Base-by-base conservation (phyloP, 1,139 yeast genomes). In the Yamadazyma dushanensis region DNA sequence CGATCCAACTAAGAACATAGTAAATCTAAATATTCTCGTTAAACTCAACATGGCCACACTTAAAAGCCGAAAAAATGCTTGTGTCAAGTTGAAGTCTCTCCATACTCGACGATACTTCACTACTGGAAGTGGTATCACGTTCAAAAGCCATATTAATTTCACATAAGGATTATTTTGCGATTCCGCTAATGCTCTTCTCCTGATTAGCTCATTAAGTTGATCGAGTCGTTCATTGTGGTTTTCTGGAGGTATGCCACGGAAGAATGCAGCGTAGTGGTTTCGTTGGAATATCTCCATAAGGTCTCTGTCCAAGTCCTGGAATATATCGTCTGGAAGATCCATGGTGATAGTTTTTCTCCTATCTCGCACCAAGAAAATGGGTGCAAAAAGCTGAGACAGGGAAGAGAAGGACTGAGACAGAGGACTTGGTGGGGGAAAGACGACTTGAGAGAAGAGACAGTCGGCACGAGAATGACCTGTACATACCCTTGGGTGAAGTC, bases 51-150 rank as follows among this genome's bases (percentile, higher is more conserved):
- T 20, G 10, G 44, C 17, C 4, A 43, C 17, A 18, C 27, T 22
- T 5, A 39, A 3, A 4, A 32, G 5, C 20, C 36, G 16, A 29
- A 34, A 15, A 1, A 35, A 14, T 1, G 31, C 5, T 6, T 24
- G 34, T 1, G 32, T 29, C 3, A 39, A 9, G 28, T 36, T 17
- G 9, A 45, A 37, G 21, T 56, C 54, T 16, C 46, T 40, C 65
- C 66, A 61, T 17, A 59, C 36, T 13, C 50, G 51, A 3, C 49
- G 31, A 35, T 53, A 63, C 32, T 54, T 47, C 22, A 64, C 48
- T 5, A 59, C 46, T 1, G 68, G 63, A 9, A 63, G 41, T 0
- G 71, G 69, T 2, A 64, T 26, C 3, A 36, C 35, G 8, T 39
- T 54, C 37, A 39, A 47, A 13, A 36, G 34, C 57, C 59, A 55